Evolutionary conservation across 257 asterid genomes (phyloP), one percentile per base, ranked within the genome.

Genomic region (Fraxinus excelsior): DNA sequence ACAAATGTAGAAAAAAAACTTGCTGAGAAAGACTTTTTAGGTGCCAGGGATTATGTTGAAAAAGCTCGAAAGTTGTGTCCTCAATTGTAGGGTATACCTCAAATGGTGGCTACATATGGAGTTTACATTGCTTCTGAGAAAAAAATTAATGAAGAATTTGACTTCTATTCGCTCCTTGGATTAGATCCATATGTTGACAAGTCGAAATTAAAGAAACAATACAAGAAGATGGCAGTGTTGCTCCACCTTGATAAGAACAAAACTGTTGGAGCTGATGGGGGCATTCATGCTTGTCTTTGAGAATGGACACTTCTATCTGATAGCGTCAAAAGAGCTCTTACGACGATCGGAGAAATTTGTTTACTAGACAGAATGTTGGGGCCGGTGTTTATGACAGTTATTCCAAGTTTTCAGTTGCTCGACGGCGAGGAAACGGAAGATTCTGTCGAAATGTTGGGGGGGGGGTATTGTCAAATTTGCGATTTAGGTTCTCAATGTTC

Each of bases 191-290:
- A 91, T 58, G 90, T 84, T 29, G 98, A 90, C 74, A 89, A 79
- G 82, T 83, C 96, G 76, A 88, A 90, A 83, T 64, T 95, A 74
- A 95, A 95, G 90, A 95, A 86, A 80, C 97, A 88, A 78, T 95
- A 90, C 75, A 90, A 87, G 79, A 95, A 91, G 89, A 80, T 95
- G 94, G 99, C 97, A 10, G 89, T 93, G 51, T 80, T 95, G 76
- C 92, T 95, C 74, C 99, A 95, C 87, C 99, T 98, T 7, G 99
- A 95, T 81, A 95, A 95, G 86, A 95, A 95, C 82, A 91, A 82
- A 84, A 91, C 96, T 37, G 84, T 90, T 74, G 99, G 99, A 73
- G 98, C 96, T 80, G 97, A 93, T 75, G n/a, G 98, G 91, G 28
- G 97, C 98, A 42, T 91, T 94, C 74, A 87, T 91, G 62, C 91